These are phyloP conservation scores for Lentinula guzmanii DNA, from an alignment of 768 basidiomycete genomes.

Conservation along the genomic window DNA sequence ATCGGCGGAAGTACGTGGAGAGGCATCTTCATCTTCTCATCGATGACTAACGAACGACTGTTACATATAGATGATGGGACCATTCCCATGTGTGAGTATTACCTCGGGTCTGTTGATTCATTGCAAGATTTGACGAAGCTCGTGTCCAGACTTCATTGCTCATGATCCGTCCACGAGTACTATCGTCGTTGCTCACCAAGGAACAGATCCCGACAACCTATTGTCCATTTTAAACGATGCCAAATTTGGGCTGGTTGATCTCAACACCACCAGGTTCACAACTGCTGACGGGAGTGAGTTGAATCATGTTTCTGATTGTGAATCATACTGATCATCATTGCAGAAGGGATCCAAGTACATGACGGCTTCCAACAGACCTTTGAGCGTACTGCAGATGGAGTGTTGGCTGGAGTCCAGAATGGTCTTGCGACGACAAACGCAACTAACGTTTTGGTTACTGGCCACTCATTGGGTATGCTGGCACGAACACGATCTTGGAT, in stretches of 20 bases:
- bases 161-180: slow-evolving; percentile 24
- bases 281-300: slow-evolving; percentile 15
- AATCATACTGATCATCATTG: background rate
- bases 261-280: slow-evolving; percentile 27
- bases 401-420: slow-evolving; percentile 23
- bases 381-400: slow-evolving; percentile 27
- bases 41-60: background rate
- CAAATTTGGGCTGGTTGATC: slow-evolving; percentile 19
- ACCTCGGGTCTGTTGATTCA: background rate
- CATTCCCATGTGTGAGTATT: slow-evolving; percentile 22
- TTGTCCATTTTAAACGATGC: slow-evolving; percentile 31
- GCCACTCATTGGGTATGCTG: slow-evolving; percentile 35
- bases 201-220: slow-evolving; percentile 26
- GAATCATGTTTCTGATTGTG: background rate
- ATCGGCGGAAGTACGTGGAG: slow-evolving; percentile 27
- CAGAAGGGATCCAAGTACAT: slow-evolving; percentile 28
- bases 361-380: slow-evolving; percentile 35
- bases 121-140: background rate
- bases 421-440: slow-evolving; percentile 21
- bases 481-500: background rate
- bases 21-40: background rate
- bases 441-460: slow-evolving; percentile 30
- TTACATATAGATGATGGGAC: slow-evolving; percentile 18
- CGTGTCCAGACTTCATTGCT: slow-evolving; percentile 27
- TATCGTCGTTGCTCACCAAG: slow-evolving; percentile 36